These are phyloP conservation scores for Bacidia rubella DNA, from an alignment of 495 filamentous ascomycete genomes.

Conservation along the genomic window DNA sequence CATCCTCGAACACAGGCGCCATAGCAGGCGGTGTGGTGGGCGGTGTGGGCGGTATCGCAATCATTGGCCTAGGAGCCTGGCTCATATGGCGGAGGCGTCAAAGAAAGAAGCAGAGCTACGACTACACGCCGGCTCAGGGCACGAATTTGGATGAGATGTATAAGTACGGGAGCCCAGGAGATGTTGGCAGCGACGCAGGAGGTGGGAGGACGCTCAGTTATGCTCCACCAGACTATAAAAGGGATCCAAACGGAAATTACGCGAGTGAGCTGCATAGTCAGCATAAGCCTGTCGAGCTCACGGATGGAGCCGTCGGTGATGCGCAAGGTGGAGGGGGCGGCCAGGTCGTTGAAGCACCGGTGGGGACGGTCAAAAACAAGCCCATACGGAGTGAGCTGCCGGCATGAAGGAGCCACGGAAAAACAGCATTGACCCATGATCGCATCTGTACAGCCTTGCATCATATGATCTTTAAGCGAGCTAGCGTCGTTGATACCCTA, in stretches of 20 bases:
- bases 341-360: too few species aligned
- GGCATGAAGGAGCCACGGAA: too few species aligned
- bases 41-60: neutral
- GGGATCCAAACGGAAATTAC: neutral
- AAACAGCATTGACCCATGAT: too few species aligned
- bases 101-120: neutral
- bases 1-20: neutral
- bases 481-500: too few species aligned
- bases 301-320: too few species aligned
- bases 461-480: too few species aligned
- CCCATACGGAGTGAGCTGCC: too few species aligned
- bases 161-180: neutral
- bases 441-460: too few species aligned
- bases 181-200: neutral
- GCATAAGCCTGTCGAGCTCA: neutral
- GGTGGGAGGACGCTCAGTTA: neutral
- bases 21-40: conserved; percentile 11
- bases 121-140: neutral
- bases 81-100: neutral
- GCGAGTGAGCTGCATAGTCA: neutral
- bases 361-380: too few species aligned
- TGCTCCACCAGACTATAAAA: neutral
- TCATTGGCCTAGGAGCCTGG: neutral
- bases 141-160: conserved; percentile 2
- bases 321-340: too few species aligned